Percentiles rank a stretch among this genome's conserved stretches.
Evolutionary conservation across 768 basidiomycete genomes (phyloP).

Genomic region (Collybiopsis luxurians): DNA sequence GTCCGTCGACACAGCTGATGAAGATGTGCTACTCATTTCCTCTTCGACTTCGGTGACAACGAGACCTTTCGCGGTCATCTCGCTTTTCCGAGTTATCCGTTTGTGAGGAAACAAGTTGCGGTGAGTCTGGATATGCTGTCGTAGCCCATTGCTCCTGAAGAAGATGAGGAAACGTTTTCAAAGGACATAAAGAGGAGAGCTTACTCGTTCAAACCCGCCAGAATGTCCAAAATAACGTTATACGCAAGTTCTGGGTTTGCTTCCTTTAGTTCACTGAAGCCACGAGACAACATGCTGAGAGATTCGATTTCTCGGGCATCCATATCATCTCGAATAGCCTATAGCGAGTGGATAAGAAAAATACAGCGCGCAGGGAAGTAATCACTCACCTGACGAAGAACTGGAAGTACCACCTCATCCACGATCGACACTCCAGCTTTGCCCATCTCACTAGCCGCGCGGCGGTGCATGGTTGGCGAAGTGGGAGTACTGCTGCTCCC

Average conservation of each 20-base stretch:
- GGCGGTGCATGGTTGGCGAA: conserved; percentile 49
- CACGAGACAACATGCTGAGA: conserved; percentile 83
- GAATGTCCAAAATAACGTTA: conserved; percentile 82
- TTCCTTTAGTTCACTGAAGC: conserved; percentile 83
- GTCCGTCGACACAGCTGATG: conserved; percentile 33
- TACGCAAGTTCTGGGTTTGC: conserved; percentile 86
- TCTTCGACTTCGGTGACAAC: conserved; percentile 83
- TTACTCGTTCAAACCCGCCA: conserved; percentile 90
- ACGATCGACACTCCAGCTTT: conserved; percentile 70
- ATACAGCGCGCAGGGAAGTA: conserved; percentile 5
- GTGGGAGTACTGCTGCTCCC: conserved; percentile 40
- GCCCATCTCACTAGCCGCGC: conserved; percentile 52
- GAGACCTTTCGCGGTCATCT: conserved; percentile 82
- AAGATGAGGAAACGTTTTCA: conserved; percentile 1
- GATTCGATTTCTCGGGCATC: conserved; percentile 87
- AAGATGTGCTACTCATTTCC: conserved; percentile 33
- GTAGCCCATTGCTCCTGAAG: conserved; percentile 72
- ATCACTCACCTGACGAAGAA: conserved; percentile 63
- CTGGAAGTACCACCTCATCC: conserved; percentile 82
- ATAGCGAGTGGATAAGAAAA: conserved; percentile 1
- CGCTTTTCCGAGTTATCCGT: conserved; percentile 73
- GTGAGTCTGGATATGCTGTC: conserved; percentile 81
- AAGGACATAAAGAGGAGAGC: neutral
- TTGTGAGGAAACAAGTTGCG: conserved; percentile 78
- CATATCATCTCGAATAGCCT: conserved; percentile 82